Conservation (phyloP, 306 rosid genomes). For the Lathyrus oleraceus region DNA sequence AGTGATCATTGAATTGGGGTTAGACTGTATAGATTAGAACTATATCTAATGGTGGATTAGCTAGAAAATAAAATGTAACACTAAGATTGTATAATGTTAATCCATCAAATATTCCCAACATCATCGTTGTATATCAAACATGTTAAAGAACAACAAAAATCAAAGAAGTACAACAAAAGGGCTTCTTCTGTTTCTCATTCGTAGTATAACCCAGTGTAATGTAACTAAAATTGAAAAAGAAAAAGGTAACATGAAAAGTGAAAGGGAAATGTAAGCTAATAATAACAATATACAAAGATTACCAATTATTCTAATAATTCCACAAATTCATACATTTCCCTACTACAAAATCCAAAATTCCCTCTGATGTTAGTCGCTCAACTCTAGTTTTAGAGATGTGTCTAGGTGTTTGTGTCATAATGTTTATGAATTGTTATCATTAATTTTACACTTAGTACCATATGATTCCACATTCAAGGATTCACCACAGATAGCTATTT, state of each 20-base stretch:
- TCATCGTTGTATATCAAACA: conserved; percentile 52
- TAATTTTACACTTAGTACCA: no score
- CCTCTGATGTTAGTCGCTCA: no score
- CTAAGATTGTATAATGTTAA: conserved; percentile 33
- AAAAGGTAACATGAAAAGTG: conserved; percentile 38
- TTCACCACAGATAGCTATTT: no score
- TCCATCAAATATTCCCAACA: conserved; percentile 44
- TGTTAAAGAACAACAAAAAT: conserved; percentile 39
- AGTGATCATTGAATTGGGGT: no score
- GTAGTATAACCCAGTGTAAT: conserved; percentile 36
- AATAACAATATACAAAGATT: conserved; percentile 63
- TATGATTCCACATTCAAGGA: no score
- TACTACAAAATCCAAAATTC: conserved; percentile 43
- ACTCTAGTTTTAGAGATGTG: no score
- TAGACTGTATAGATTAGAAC: neutral
- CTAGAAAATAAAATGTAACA: neutral
- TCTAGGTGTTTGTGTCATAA: no score
- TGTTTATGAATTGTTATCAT: no score
- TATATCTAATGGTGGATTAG: neutral
- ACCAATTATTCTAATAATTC: conserved; percentile 28
- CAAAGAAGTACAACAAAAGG: conserved; percentile 33
- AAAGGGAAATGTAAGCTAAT: conserved; percentile 47
- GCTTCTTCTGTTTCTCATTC: conserved; percentile 40
- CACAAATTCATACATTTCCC: conserved; percentile 29
- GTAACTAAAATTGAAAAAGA: conserved; percentile 36